These are phyloP conservation scores for Mycothermus thermophilus DNA, from an alignment of 495 filamentous ascomycete genomes.

Conservation along the genomic window DNA sequence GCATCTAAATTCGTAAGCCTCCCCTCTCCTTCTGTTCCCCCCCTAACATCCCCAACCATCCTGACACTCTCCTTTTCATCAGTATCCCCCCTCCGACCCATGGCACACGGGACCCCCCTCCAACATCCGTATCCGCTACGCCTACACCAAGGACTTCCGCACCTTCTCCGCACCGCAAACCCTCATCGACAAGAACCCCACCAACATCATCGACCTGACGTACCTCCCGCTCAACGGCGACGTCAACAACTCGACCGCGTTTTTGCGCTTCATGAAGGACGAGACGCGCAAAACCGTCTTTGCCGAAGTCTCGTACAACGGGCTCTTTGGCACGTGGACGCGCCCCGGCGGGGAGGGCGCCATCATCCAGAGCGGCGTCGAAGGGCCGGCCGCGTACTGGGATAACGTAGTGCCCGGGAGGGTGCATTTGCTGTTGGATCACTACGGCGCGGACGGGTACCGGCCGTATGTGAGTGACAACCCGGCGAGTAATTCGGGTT, in stretches of 20 bases:
- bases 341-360: slow-evolving; percentile 28
- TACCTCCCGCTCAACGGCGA: slow-evolving; percentile 23
- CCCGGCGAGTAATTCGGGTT: slow-evolving; percentile 27
- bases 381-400: slow-evolving; percentile 35
- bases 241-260: slow-evolving; percentile 19
- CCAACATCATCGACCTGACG: slow-evolving; percentile 32
- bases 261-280: slow-evolving; percentile 40
- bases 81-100: slow-evolving; percentile 28
- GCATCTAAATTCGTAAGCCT: slow-evolving; percentile 35
- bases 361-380: slow-evolving; percentile 31
- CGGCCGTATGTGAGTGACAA: slow-evolving; percentile 32
- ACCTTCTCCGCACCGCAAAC: slow-evolving; percentile 29
- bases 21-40: too few species aligned
- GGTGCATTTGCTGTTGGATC: slow-evolving; percentile 35
- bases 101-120: slow-evolving; percentile 27
- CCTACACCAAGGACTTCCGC: slow-evolving; percentile 31
- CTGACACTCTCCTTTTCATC: slow-evolving; percentile 1
- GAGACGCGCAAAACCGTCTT: slow-evolving; percentile 38
- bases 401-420: slow-evolving; percentile 31
- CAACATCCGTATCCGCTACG: slow-evolving; percentile 30
- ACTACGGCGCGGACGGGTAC: slow-evolving; percentile 39
- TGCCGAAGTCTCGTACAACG: slow-evolving; percentile 29
- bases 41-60: background rate
- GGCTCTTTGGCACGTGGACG: slow-evolving; percentile 40
- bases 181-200: slow-evolving; percentile 30